Percentiles rank a stretch among this genome's conserved stretches.
Conservation (phyloP, 164 flowering plant species). For the Cinnamomum micranthum region DNA sequence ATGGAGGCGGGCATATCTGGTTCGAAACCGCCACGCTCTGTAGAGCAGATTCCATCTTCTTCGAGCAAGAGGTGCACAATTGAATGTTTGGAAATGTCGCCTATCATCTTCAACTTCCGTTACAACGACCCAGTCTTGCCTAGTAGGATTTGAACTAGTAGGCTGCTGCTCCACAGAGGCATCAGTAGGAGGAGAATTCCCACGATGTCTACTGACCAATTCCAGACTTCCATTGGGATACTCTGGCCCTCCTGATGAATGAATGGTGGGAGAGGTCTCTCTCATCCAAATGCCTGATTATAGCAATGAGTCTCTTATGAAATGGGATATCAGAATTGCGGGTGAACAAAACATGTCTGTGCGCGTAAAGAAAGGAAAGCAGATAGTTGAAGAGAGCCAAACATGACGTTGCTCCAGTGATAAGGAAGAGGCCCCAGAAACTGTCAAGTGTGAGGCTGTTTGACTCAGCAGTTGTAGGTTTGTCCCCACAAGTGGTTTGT, state of each 20-base stretch:
- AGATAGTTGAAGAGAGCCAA: conserved; percentile 20
- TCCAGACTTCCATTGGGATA: background rate
- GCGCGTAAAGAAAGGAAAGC: conserved; percentile 15
- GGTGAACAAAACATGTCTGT: conserved; percentile 4
- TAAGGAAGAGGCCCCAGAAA: conserved; percentile 36
- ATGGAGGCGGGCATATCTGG: background rate
- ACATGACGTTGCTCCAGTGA: conserved; percentile 30
- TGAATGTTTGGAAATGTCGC: background rate
- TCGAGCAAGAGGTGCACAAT: background rate
- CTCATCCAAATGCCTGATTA: conserved; percentile 9
- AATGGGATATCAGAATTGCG: conserved; percentile 2
- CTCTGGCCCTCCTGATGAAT: conserved; percentile 6
- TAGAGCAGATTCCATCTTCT: background rate
- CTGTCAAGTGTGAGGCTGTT: conserved; percentile 7
- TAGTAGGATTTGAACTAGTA: background rate
- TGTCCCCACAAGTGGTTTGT: conserved; percentile 11
- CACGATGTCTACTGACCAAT: background rate
- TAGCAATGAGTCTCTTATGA: conserved; percentile 9
- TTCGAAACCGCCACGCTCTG: background rate
- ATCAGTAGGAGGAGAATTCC: background rate
- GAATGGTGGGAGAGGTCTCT: conserved; percentile 20
- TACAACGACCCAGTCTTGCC: background rate
- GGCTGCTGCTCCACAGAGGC: background rate
- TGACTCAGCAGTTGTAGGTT: background rate
- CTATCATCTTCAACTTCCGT: background rate